Base-by-base conservation (phyloP, 345 rosid species). In the Lepidium africanum region DNA sequence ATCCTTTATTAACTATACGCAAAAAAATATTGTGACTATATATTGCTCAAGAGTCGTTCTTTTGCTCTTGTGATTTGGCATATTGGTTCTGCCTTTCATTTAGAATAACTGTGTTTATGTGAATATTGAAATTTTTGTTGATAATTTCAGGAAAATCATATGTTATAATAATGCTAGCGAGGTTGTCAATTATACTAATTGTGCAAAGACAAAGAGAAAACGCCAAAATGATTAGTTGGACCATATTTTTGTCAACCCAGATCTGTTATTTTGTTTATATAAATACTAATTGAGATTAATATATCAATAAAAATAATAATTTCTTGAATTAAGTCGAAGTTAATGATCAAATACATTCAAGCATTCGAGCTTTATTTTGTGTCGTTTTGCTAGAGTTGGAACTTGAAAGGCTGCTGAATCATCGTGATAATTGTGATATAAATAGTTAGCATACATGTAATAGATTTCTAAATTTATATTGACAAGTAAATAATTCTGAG, bases 211-310 rank as follows among this genome's bases (percentile, higher is more conserved):
- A 68, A 75, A 62, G 56, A 54, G 65, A 68, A 68, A 75, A 75
- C 52, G 78, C 74, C 78, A 75, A 75, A 68, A 11, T 47, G 74
- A 65, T 75, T 63, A 19, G 74, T 62, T 61, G 78, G 52, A 61
- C 53, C 59, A 59, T 38, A 60, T 23, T 49, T 52, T 60, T 63
- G 78, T 75, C 78, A 75, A 75, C 69, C 62, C 65, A 58, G 54
- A 53, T 66, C 55, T 67, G 49, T 61, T 62, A 19, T 43, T 43
- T 53, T 74, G 52, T 17, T 39, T 17, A 36, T 54, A 45, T 7
- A 14, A 23, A 39, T 39, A 27, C 14, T 69, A 49, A 41, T 9
- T 12, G 43, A 60, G 52, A 49, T 16, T 51, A 47, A 48, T 37
- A 39, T 25, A 3, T 39, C 13, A 19, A 38, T 15, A 33, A 42